Conservation (phyloP, 2,329 filamentous ascomycete genomes). For the Penicillium thymicola region DNA sequence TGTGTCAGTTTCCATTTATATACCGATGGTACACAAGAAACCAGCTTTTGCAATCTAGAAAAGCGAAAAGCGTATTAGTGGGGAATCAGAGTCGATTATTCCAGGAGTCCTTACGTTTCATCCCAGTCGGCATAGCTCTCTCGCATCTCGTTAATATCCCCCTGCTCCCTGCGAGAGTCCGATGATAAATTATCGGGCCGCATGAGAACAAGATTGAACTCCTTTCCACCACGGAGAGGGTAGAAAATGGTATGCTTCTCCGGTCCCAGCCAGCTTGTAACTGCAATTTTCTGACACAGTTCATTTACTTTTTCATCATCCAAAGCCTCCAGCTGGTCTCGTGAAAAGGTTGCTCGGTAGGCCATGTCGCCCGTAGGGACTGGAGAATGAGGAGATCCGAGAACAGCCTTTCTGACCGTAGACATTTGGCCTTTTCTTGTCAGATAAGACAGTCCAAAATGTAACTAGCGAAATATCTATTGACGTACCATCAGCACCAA, state of each 20-base stretch:
- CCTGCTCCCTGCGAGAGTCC: constrained; percentile 35
- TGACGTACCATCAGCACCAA: constrained; percentile 20
- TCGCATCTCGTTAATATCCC: constrained; percentile 58
- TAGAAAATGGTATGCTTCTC: constrained; percentile 60
- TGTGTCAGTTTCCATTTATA: constrained; percentile 66
- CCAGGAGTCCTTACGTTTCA: constrained; percentile 33
- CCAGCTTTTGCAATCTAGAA: constrained; percentile 27
- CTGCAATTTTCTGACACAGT: constrained; percentile 49
- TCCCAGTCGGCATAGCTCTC: constrained; percentile 60
- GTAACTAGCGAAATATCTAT: not conserved
- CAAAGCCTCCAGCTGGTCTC: constrained; percentile 49
- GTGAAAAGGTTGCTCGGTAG: constrained; percentile 53
- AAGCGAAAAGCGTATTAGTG: not conserved
- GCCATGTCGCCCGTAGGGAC: constrained; percentile 61
- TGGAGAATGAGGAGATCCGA: constrained; percentile 45
- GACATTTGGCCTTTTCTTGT: constrained; percentile 17
- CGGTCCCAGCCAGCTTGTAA: constrained; percentile 62
- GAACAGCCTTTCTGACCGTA: constrained; percentile 10
- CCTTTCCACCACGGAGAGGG: constrained; percentile 54
- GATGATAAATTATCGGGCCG: constrained; percentile 52
- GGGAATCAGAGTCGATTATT: not conserved
- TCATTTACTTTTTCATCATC: constrained; percentile 24
- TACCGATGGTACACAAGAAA: constrained; percentile 53
- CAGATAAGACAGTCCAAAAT: not conserved
- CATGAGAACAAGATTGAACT: constrained; percentile 64